Evolutionary conservation across 2,329 filamentous ascomycete species (phyloP), one percentile per base, ranked within the genome.

Genomic region (Pseudocercospora fijiensis): DNA sequence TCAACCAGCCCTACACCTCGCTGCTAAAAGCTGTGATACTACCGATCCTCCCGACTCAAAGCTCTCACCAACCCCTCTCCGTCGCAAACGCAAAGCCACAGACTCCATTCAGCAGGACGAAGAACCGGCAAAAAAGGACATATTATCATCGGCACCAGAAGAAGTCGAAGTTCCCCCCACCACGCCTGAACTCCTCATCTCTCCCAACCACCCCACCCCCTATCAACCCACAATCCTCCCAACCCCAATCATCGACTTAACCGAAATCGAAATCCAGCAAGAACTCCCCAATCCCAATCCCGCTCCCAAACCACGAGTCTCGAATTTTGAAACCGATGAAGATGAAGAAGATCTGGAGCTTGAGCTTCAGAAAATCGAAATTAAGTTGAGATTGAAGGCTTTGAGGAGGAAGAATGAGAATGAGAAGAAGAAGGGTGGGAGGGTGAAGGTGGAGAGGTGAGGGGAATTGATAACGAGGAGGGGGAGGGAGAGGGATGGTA

Each of bases 261-360:
- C n/a, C n/a, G n/a, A n/a, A n/a, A n/a, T n/a, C n/a, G n/a, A n/a
- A n/a, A n/a, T n/a, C n/a, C n/a, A n/a, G n/a, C n/a, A n/a, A n/a
- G n/a, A n/a, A n/a, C n/a, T n/a, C n/a, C n/a, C n/a, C n/a, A n/a
- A n/a, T n/a, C n/a, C n/a, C n/a, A n/a, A n/a, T n/a, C n/a, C n/a
- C n/a, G n/a, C n/a, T n/a, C n/a, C n/a, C n/a, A n/a, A n/a, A n/a
- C n/a, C n/a, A n/a, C n/a, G n/a, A n/a, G n/a, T n/a, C n/a, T n/a
- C n/a, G n/a, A n/a, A n/a, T n/a, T n/a, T n/a, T n/a, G 58, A 30
- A 4, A 47, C 53, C 2, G 56, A 45, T 1, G 27, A 63, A 5
- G 61, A 59, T 33, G 45, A 53, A 51, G 55, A 63, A 37, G 61
- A 63, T 30, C 18, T 65, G 37, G 37, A 60, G 28, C 10, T 65